These are phyloP conservation scores for Mycosphaerella sp. DNA, from an alignment of 2,329 filamentous ascomycete genomes.

Conservation along the genomic window DNA sequence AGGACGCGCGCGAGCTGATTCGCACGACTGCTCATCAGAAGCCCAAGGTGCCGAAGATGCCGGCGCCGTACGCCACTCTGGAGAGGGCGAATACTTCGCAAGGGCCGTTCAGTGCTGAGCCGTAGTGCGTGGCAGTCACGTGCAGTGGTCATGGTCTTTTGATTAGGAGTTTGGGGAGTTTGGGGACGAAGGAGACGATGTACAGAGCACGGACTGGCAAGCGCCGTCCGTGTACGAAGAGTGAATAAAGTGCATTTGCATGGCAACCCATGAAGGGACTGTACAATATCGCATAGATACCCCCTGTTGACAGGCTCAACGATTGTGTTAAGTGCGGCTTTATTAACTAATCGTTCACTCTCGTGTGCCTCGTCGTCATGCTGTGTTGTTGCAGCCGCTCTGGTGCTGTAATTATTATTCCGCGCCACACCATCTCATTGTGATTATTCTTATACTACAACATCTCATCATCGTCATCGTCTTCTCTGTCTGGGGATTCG, in stretches of 20 bases:
- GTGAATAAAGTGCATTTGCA: background rate
- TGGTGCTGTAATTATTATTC: no score
- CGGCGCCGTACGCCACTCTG: slow-evolving; percentile 33
- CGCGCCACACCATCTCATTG: no score
- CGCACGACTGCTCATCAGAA: slow-evolving; percentile 31
- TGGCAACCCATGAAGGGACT: background rate
- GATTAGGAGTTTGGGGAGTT: background rate
- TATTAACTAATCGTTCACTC: background rate
- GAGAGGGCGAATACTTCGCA: slow-evolving; percentile 8
- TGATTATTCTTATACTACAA: no score
- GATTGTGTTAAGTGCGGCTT: background rate
- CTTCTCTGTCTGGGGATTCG: no score
- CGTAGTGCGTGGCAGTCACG: slow-evolving; percentile 11
- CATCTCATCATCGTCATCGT: no score
- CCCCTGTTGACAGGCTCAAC: background rate
- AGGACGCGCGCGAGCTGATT: slow-evolving; percentile 36
- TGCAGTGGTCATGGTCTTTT: background rate
- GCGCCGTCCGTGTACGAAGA: background rate
- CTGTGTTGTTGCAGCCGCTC: no score
- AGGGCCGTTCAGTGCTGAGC: slow-evolving; percentile 33
- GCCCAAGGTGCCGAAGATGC: slow-evolving; percentile 45
- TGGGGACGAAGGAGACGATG: background rate
- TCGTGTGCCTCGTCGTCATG: no score
- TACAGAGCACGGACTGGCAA: background rate
- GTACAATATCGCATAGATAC: background rate